A percentile compares a stretch with the other conserved stretches of the same genome.
These are phyloP conservation scores for Metarhizium brunneum DNA, from an alignment of 2,329 filamentous ascomycete species.

Conservation along the genomic window DNA sequence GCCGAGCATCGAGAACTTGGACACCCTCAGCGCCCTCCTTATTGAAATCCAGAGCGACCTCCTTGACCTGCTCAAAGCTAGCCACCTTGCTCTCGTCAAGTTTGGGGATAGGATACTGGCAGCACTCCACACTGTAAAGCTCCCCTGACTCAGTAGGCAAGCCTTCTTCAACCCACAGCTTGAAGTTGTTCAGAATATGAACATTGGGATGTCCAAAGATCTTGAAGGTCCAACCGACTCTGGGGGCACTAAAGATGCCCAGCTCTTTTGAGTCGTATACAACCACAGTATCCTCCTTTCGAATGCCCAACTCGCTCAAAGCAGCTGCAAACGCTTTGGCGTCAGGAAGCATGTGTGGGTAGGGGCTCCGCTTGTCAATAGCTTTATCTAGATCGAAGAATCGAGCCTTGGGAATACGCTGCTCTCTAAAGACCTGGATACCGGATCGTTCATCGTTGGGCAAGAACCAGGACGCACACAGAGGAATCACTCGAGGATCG, in stretches of 20 bases:
- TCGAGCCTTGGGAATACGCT: slow-evolving; percentile 78
- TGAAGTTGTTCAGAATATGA: slow-evolving; percentile 92
- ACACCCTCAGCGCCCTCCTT: slow-evolving; percentile 77
- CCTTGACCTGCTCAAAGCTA: slow-evolving; percentile 72
- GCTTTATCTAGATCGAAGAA: slow-evolving; percentile 96
- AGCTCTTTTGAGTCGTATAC: slow-evolving; percentile 89
- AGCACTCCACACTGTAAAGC: slow-evolving; percentile 57
- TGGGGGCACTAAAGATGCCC: slow-evolving; percentile 87
- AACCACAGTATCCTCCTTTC: slow-evolving; percentile 79
- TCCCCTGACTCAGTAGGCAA: slow-evolving; percentile 74
- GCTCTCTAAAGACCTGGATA: slow-evolving; percentile 68
- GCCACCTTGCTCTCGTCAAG: slow-evolving; percentile 57
- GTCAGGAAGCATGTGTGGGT: slow-evolving; percentile 92
- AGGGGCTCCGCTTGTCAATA: slow-evolving; percentile 78
- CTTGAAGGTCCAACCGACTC: slow-evolving; percentile 87
- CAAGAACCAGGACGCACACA: slow-evolving; percentile 94
- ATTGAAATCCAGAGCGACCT: slow-evolving; percentile 64
- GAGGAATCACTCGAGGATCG: slow-evolving; percentile 72
- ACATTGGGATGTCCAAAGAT: slow-evolving; percentile 85
- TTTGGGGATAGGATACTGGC: slow-evolving; percentile 54
- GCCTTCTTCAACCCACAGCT: slow-evolving; percentile 80
- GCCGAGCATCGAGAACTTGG: slow-evolving; percentile 83
- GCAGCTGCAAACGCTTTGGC: slow-evolving; percentile 73
- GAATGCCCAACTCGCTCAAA: slow-evolving; percentile 83
- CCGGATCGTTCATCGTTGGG: slow-evolving; percentile 84